These are phyloP conservation scores for Cladophialophora carrionii DNA, from an alignment of 2,329 filamentous ascomycete genomes.

Conservation along the genomic window DNA sequence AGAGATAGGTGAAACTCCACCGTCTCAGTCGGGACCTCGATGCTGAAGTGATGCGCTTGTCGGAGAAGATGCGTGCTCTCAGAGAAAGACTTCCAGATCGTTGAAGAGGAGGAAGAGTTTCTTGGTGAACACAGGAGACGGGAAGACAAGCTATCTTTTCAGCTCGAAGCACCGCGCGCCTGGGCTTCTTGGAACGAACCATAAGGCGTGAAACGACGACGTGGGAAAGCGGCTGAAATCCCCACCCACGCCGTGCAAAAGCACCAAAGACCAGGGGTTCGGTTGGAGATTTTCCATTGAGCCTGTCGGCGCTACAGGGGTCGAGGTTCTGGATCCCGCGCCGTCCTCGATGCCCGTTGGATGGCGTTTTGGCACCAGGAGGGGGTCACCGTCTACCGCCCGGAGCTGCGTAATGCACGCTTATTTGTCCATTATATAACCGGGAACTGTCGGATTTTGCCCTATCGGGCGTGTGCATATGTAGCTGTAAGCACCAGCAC, in stretches of 20 bases:
- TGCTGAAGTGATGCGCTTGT: neutral
- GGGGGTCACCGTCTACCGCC: constrained; percentile 5
- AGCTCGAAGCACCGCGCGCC: constrained; percentile 8
- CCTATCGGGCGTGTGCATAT: neutral
- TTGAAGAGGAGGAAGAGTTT: neutral
- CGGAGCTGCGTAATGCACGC: neutral
- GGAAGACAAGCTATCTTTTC: constrained; percentile 8
- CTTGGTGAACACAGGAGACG: neutral
- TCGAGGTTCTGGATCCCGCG: constrained; percentile 4
- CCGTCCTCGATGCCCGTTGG: constrained; percentile 15
- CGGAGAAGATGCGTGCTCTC: neutral
- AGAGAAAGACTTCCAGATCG: neutral
- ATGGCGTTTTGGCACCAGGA: neutral
- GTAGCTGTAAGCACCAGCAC: constrained; percentile 12
- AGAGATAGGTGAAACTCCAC: neutral
- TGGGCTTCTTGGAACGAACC: constrained; percentile 12
- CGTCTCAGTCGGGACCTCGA: neutral
- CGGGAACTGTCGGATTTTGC: neutral
- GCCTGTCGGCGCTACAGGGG: constrained; percentile 10
- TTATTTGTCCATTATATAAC: constrained; percentile 11
- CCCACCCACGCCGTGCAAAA: neutral
- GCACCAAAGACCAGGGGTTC: constrained; percentile 8
- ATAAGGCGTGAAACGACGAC: neutral
- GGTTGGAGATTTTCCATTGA: constrained; percentile 4
- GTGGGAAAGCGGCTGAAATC: neutral